Base-by-base conservation (phyloP, 2,329 filamentous ascomycete genomes). In the Colletotrichum graminicola region DNA sequence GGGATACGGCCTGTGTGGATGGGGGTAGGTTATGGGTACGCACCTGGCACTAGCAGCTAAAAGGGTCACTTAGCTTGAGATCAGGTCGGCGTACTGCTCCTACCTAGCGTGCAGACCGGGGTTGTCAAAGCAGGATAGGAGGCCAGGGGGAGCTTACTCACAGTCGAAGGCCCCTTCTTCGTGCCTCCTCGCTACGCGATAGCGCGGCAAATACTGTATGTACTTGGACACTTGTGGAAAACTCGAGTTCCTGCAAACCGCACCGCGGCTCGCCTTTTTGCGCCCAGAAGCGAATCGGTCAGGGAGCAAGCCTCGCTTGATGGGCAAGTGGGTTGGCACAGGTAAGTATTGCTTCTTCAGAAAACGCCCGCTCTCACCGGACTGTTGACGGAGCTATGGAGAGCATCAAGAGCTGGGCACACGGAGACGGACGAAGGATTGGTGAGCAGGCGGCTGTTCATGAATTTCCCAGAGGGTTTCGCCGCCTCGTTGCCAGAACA, bases 141-240 rank as follows among this genome's bases (percentile, higher is more conserved):
- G 23, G 64, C 68, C 61, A 60, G 67, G 64, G 57, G 51, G 59
- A 67, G 69, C 69, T 72, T 72, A 72, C 65, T 72, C 69, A 69
- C 66, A 62, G 52, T 59, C 29, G 43, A 36, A 59, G 47, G 56
- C 18, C 52, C 26, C 29, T 12, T 55, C 47, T 69, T 63, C 32
- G 49, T 57, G 36, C 29, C 41, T n/a, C 41, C 51, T 55, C 34
- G 32, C 55, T 23, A 59, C 49, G 36, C 32, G 32, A 32, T 47
- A 71, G 57, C 56, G 52, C 29, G 26, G 3, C 8, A 71, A 57
- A 64, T 63, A 68, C 68, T 67, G 34, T 62, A 71, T 62, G 26
- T 68, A 71, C 65, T 56, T 68, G 29, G 52, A 23, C 45, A 71
- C 68, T 68, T 71, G 49, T 34, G 14, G 43, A 62, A 62, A 26